Evolutionary conservation across 352 stramenopile genomes (phyloP), one percentile per base, ranked within the genome.

Genomic region (Globisporangium spinosum): DNA sequence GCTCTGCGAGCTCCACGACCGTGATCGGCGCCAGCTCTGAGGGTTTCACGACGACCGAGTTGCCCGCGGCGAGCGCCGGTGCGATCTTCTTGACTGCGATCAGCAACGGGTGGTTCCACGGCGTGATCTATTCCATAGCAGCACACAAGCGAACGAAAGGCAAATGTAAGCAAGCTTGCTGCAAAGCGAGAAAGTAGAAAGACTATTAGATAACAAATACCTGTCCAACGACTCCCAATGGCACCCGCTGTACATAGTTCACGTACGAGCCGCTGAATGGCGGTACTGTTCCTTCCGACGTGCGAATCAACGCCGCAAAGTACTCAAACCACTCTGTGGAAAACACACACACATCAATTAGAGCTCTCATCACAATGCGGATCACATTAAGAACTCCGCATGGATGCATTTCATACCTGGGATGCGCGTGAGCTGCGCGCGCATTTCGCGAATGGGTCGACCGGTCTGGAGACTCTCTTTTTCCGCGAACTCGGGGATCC

Each of bases 11-110:
- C 61, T 83, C 69, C 40, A 88, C 17, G 22, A 83, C 74, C 40
- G 74, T 88, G 29, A 88, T 73, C 25, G 87, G 89, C 15, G 89
- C 81, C 13, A 94, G 65, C 72, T 97, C 89, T 9, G 89, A 94
- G 25, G 89, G 87, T 68, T 97, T 97, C 25, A 97, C 72, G n/a
- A 97, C 87, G 17, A 94, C 73, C 9, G 82, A 85, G 65, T 90
- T 95, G 27, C 89, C 89, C 0, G 82, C 82, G 5, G 89, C 89
- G 17, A 97, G 71, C 23, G 78, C 79, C 20, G 78, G 78, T 9
- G 78, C 76, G 47, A 85, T 69, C 70, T 93, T 93, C 77, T 91
- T 95, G 40, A 84, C 70, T 25, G 86, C 75, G 62, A 95, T 94
- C 29, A 95, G 71, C 66, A 94, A 64, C 45, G 88, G 88, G 53